Base-by-base conservation (phyloP, 805 yeast genomes). In the Wickerhamiella galacta region DNA sequence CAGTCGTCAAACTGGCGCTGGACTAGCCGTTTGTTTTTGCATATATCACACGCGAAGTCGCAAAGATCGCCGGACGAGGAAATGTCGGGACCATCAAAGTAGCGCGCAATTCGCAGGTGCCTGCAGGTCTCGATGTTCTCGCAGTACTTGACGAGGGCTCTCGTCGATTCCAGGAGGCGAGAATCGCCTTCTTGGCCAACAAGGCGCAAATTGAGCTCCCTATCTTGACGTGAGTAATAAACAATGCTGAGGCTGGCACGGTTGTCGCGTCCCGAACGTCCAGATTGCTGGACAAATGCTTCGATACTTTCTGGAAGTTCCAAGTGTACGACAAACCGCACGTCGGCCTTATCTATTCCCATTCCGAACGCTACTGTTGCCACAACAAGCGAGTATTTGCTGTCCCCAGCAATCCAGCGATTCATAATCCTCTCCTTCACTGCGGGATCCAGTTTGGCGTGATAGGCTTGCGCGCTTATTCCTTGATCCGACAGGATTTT, bases 281-380 rank as follows among this genome's bases (percentile, higher is more conserved):
- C 98, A 1, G 96, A 83, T 51, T 90, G 98, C 56, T 90, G 98
- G 46, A 85, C 87, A 51, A 85, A 90, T 0, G 95, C 95, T 55
- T 90, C 98, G 40, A 90, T 61, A 32, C 82, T 81, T 47, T 93
- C 59, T 0, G 98, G 96, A 19, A 90, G 59, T 7, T 87, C 80
- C 40, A 77, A 66, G 55, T 90, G 98, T 24, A 82, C 71, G 4
- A 90, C 96, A 59, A 69, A 85, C 33, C 98, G 60, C 6, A 87
- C 95, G 54, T 90, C 92, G 0, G 95, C 79, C 51, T 90, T 90
- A 56, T 90, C 98, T 33, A 90, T 85, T 30, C 98, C 98, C 95
- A 90, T 83, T 16, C 98, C 98, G 63, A 90, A 90, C 0, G 98
- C 98, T 46, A 90, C 76, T 0, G 98, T 90, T 0, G 98, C 98